Evolutionary conservation across 305 asterid genomes (phyloP).

Genomic region (Solanum aculeatissimum): DNA sequence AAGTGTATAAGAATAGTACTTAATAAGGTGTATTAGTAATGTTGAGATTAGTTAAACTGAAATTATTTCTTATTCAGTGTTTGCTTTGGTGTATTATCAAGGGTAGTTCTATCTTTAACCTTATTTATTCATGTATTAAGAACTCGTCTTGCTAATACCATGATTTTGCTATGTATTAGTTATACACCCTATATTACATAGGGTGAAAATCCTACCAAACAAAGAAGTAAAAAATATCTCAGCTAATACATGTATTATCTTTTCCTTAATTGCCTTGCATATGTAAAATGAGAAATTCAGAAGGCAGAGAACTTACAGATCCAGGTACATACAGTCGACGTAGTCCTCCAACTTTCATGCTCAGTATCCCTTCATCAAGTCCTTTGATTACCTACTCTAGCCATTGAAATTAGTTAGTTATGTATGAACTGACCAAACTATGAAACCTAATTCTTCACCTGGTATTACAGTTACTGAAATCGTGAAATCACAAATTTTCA

Average conservation of each 20-base stretch:
- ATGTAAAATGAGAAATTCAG: background rate
- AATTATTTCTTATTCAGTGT: background rate
- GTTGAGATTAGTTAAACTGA: background rate
- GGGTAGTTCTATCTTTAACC: background rate
- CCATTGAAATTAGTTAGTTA: background rate
- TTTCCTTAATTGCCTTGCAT: background rate
- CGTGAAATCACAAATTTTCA: background rate
- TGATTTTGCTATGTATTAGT: background rate
- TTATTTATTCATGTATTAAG: background rate
- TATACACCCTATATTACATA: background rate
- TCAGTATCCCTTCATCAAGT: slow-evolving; percentile 83
- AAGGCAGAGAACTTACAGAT: slow-evolving; percentile 44
- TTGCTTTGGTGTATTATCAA: background rate
- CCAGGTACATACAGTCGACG: slow-evolving; percentile 90
- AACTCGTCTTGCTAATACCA: background rate
- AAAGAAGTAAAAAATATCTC: background rate
- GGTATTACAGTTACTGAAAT: background rate
- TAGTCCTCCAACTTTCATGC: slow-evolving; percentile 92
- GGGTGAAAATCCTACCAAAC: background rate
- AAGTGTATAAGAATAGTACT: background rate
- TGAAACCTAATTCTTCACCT: background rate
- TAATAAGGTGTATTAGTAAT: background rate
- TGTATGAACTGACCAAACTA: background rate
- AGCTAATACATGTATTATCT: background rate
- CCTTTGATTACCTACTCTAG: slow-evolving; percentile 75